Evolutionary conservation across 768 basidiomycete species (phyloP).

Genomic region (Galerina sulciceps): DNA sequence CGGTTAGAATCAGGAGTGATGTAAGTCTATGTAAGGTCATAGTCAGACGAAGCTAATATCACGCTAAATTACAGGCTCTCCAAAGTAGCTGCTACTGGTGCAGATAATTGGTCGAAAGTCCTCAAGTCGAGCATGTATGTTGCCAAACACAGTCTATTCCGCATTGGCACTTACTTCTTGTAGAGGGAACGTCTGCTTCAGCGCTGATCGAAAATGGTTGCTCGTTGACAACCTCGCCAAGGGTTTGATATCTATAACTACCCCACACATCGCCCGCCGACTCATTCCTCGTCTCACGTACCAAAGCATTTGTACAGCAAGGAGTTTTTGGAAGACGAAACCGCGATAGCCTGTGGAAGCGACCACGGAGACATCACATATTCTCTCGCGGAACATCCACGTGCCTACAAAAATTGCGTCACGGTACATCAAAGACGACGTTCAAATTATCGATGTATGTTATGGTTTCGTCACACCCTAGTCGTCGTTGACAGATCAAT

Average conservation of each 20-base stretch:
- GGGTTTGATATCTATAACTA: constrained; percentile 16
- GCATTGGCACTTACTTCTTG: not conserved
- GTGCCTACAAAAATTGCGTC: constrained; percentile 5
- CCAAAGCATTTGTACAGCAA: constrained; percentile 3
- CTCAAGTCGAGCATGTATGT: constrained; percentile 13
- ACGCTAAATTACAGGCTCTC: not conserved
- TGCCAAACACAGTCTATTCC: not conserved
- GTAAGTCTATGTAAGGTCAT: not conserved
- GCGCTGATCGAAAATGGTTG: not conserved
- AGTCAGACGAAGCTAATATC: not conserved
- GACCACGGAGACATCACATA: constrained; percentile 15
- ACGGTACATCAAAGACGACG: not conserved
- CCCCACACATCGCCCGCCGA: not conserved
- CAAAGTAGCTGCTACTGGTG: not conserved
- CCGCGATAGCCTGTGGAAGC: constrained; percentile 11
- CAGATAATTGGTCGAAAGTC: not conserved
- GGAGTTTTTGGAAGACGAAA: constrained; percentile 1
- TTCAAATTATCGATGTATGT: constrained; percentile 18
- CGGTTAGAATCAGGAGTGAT: constrained; percentile 12
- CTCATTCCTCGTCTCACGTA: constrained; percentile 1
- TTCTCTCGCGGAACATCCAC: not conserved
- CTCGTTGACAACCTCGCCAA: constrained; percentile 16
- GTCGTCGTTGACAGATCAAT: not conserved
- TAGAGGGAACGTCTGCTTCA: constrained; percentile 9
- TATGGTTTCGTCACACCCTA: not conserved